phyloP scores from a whole-genome alignment of 441 rosid species.

The Brassica hybrid region DNA sequence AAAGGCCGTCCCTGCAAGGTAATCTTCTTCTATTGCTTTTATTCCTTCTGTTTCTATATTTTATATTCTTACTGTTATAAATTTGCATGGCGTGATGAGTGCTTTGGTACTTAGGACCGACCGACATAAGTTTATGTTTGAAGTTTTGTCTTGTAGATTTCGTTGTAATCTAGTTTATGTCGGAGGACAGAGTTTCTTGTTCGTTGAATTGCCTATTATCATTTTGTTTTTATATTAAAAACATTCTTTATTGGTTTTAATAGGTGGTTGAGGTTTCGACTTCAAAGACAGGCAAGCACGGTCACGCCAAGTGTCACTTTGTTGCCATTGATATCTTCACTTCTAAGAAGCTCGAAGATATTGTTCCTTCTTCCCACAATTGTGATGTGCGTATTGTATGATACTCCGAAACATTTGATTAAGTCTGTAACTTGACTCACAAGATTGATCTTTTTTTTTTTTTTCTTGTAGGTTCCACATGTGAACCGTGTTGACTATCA shows the following conservation, averaged over 20 bases:
- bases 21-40: neutral
- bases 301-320: conserved; percentile 97
- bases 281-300: conserved; percentile 97
- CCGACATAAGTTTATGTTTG: no score
- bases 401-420: neutral
- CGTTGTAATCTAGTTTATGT: neutral
- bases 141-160: neutral
- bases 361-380: conserved; percentile 95
- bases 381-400: conserved; percentile 66
- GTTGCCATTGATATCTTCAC: conserved; percentile 92
- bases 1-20: conserved; percentile 94
- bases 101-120: neutral
- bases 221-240: neutral
- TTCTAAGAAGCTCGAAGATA: conserved; percentile 93
- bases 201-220: no score
- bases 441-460: neutral
- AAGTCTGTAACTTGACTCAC: conserved; percentile 1
- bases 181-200: neutral
- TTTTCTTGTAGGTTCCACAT: conserved; percentile 76
- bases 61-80: neutral
- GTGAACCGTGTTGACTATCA: conserved; percentile 87
- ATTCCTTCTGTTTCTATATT: no score
- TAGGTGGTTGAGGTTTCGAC: conserved; percentile 96
- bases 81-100: neutral
- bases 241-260: conserved; percentile 4